Conservation (phyloP, 108 stramenopile species). For the Schizochytrium sp. region DNA sequence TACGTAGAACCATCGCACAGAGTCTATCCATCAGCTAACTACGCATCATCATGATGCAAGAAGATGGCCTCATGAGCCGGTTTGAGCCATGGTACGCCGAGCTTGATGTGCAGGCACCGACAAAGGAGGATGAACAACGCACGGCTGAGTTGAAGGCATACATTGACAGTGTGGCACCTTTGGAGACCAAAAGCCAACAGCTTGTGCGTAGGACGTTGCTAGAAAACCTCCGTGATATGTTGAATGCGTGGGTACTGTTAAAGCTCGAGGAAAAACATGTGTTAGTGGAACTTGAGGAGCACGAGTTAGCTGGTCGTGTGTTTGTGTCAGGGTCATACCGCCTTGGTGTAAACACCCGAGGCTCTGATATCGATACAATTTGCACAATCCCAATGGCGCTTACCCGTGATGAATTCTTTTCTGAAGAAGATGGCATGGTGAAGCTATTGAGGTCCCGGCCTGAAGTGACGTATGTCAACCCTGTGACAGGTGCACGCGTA, state of each 20-base stretch:
- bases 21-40: not conserved
- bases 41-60: not conserved
- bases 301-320: constrained; percentile 56
- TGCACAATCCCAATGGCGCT: constrained; percentile 89
- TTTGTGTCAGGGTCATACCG: constrained; percentile 89
- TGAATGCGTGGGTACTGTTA: constrained; percentile 37
- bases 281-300: constrained; percentile 12
- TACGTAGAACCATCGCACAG: not conserved
- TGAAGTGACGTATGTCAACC: constrained; percentile 89
- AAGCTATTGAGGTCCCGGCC: constrained; percentile 84
- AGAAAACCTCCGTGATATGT: constrained; percentile 38
- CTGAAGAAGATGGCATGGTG: constrained; percentile 76
- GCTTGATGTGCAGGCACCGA: constrained; percentile 50
- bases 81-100: constrained; percentile 35
- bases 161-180: constrained; percentile 28
- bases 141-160: constrained; percentile 27
- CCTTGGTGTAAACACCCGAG: constrained; percentile 93
- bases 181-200: not conserved
- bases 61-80: not conserved
- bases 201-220: not conserved
- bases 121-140: not conserved
- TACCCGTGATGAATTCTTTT: constrained; percentile 91
- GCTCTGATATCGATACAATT: constrained; percentile 91
- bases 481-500: constrained; percentile 90
- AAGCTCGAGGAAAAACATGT: constrained; percentile 57